These are phyloP conservation scores for Lachnellula suecica DNA, from an alignment of 2,329 filamentous ascomycete species.

Conservation along the genomic window DNA sequence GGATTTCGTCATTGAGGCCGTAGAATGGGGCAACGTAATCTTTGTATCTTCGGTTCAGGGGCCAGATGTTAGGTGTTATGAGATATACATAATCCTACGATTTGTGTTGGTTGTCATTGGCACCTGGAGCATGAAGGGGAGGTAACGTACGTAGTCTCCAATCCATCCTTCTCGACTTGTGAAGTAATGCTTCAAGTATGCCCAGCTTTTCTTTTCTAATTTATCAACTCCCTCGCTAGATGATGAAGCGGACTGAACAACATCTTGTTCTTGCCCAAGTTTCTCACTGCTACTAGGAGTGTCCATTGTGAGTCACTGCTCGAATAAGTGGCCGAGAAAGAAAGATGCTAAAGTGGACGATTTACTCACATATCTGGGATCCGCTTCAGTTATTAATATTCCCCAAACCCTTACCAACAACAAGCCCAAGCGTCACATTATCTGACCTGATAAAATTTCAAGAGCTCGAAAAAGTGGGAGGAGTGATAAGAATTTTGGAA, in stretches of 20 bases:
- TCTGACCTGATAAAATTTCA: not conserved
- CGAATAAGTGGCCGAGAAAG: conserved; percentile 3
- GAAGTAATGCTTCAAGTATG: conserved; percentile 34
- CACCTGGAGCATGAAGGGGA: not conserved
- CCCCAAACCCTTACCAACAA: not conserved
- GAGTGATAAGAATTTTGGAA: conserved; percentile 21
- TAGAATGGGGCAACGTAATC: conserved; percentile 62
- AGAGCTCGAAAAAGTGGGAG: conserved; percentile 1
- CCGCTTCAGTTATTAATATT: conserved; percentile 7
- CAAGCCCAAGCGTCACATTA: not conserved
- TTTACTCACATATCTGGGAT: conserved; percentile 2
- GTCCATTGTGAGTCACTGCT: conserved; percentile 10
- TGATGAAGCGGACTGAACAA: conserved; percentile 16
- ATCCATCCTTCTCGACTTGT: conserved; percentile 38
- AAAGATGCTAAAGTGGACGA: conserved; percentile 5
- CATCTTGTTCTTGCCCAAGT: conserved; percentile 16
- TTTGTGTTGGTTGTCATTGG: not conserved
- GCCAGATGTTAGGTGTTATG: conserved; percentile 50
- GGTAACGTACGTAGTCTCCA: conserved; percentile 36
- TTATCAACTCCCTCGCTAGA: conserved; percentile 6
- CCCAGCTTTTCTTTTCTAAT: conserved; percentile 7
- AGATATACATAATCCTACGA: conserved; percentile 38
- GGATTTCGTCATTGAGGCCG: conserved; percentile 67
- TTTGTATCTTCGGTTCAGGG: conserved; percentile 56
- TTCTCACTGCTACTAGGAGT: conserved; percentile 17